Percentiles rank a stretch among this genome's conserved stretches.
Conservation (phyloP, 176 grass and related monocot species). For the Rhynchospora pubera region DNA sequence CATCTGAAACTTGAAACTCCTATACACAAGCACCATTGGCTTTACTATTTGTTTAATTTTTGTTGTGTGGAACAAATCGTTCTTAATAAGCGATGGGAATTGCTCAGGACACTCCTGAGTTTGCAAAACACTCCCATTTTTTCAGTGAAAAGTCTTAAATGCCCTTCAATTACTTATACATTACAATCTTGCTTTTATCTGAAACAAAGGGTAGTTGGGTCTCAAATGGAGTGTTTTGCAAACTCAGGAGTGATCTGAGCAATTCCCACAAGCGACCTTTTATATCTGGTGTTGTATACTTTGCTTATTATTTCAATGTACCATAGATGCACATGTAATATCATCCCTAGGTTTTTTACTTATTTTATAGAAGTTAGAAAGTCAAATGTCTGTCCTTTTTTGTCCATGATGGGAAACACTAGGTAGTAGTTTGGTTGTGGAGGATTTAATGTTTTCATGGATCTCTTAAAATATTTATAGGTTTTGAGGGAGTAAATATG, state of each 20-base stretch:
- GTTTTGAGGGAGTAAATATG: background rate
- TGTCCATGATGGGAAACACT: background rate
- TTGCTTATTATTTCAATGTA: background rate
- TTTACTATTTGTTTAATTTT: background rate
- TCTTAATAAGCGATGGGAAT: too few species aligned
- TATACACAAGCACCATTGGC: background rate
- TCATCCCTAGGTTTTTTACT: background rate
- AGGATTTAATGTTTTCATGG: background rate
- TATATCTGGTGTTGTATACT: background rate
- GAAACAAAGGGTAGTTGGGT: too few species aligned
- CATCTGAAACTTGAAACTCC: background rate
- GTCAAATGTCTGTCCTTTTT: background rate
- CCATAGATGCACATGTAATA: background rate
- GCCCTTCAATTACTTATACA: too few species aligned
- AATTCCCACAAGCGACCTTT: background rate
- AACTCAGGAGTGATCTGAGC: too few species aligned
- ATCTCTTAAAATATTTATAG: background rate
- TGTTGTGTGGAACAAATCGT: background rate
- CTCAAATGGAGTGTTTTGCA: too few species aligned
- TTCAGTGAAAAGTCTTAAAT: too few species aligned
- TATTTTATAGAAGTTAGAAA: background rate
- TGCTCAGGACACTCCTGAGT: too few species aligned
- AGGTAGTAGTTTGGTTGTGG: background rate
- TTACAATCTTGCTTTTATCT: too few species aligned
- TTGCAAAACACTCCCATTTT: too few species aligned